Evolutionary conservation across 2,329 filamentous ascomycete species (phyloP).

Genomic region (Sarocladium strictum): DNA sequence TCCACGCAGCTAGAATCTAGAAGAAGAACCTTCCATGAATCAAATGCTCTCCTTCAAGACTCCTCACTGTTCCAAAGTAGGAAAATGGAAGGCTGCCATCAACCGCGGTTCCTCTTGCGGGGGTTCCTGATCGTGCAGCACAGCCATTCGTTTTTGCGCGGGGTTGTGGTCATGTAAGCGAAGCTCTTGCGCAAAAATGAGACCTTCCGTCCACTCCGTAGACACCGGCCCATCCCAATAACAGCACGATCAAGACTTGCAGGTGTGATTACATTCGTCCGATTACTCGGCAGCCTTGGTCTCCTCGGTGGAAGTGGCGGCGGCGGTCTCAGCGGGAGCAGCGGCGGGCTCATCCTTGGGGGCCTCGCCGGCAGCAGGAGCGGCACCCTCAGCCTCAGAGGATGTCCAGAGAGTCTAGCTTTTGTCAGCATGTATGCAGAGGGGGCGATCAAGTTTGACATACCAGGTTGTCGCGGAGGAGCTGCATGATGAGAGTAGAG

Average conservation of each 20-base stretch:
- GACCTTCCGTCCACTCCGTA: conserved; percentile 56
- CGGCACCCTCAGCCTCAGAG: conserved; percentile 85
- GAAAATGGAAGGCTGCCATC: not conserved
- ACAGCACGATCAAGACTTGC: conserved; percentile 24
- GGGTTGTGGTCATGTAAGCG: conserved; percentile 19
- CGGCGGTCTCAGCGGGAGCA: conserved; percentile 53
- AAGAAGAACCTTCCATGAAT: conserved; percentile 41
- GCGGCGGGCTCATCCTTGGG: conserved; percentile 45
- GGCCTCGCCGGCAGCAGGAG: conserved; percentile 41
- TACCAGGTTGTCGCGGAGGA: conserved; percentile 94
- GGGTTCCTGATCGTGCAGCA: not conserved
- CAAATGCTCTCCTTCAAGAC: conserved; percentile 35
- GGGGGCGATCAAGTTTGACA: conserved; percentile 21
- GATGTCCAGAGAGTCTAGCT: conserved; percentile 95
- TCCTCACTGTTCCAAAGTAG: conserved; percentile 7
- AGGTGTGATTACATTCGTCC: conserved; percentile 13
- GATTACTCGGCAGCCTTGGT: conserved; percentile 61
- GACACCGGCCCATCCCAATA: conserved; percentile 49
- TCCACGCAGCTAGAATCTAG: conserved; percentile 50
- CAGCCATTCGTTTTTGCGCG: conserved; percentile 1
- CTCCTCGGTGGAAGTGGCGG: conserved; percentile 54
- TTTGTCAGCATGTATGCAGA: conserved; percentile 22
- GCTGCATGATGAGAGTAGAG: conserved; percentile 97
- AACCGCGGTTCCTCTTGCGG: not conserved
- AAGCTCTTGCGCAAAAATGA: conserved; percentile 45